Conservation (phyloP, 2,329 filamentous ascomycete species). For the Monascus ruber region DNA sequence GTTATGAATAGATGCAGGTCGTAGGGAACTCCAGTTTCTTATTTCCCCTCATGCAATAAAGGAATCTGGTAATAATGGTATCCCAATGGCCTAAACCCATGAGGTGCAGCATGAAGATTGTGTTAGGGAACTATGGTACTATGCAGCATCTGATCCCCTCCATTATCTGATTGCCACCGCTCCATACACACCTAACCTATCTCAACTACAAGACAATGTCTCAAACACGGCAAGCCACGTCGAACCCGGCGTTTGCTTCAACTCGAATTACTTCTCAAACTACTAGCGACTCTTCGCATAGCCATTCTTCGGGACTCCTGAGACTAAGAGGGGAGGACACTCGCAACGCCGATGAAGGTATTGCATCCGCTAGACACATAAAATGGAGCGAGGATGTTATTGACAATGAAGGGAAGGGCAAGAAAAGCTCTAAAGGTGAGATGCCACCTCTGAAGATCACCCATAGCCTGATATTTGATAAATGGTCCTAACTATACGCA, state of each 20-base stretch:
- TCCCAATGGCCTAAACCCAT: no score
- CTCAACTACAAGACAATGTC: slow-evolving; percentile 36
- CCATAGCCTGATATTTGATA: no score
- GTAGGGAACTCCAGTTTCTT: no score
- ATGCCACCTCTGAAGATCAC: background rate
- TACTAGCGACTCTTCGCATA: slow-evolving; percentile 7
- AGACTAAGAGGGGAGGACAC: slow-evolving; percentile 18
- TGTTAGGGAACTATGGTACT: no score
- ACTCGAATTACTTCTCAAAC: slow-evolving; percentile 14
- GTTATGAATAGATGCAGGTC: no score
- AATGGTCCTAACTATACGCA: slow-evolving; percentile 23
- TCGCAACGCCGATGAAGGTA: slow-evolving; percentile 4
- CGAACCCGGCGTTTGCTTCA: slow-evolving; percentile 9
- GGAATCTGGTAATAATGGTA: no score
- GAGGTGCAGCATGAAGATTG: no score
- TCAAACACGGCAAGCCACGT: slow-evolving; percentile 26
- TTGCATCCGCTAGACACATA: slow-evolving; percentile 49
- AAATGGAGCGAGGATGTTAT: slow-evolving; percentile 89
- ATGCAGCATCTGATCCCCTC: no score
- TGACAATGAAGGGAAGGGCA: slow-evolving; percentile 88
- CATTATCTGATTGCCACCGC: no score
- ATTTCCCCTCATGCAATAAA: no score
- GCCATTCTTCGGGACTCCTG: slow-evolving; percentile 18
- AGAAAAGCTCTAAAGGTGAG: slow-evolving; percentile 86
- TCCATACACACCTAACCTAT: no score